Conservation (phyloP, 176 grass and related monocot species). For the Oryza punctata region DNA sequence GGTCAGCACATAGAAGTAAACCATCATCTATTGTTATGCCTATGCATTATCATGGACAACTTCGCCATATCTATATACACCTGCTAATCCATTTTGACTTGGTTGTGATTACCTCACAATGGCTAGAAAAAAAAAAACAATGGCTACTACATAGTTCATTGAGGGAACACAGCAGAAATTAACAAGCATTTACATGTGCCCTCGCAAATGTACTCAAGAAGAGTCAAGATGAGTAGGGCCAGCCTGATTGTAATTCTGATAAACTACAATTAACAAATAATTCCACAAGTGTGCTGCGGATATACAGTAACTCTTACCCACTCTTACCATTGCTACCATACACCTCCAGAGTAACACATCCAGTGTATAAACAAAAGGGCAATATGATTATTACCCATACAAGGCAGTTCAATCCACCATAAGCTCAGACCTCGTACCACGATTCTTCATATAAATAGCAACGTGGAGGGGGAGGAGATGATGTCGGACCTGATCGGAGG, state of each 20-base stretch:
- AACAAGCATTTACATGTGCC: neutral
- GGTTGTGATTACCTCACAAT: neutral
- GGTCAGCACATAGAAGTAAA: neutral
- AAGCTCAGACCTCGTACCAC: neutral
- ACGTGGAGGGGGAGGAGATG: no score
- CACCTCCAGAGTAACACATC: neutral
- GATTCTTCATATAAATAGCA: neutral
- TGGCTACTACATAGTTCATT: neutral
- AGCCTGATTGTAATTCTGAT: neutral
- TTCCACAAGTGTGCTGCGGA: neutral
- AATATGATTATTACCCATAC: neutral
- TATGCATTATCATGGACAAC: neutral
- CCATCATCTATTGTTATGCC: neutral
- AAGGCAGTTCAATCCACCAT: neutral
- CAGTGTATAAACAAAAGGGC: neutral
- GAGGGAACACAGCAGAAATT: neutral
- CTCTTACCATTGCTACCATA: neutral
- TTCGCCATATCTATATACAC: neutral
- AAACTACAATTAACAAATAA: conserved; percentile 3
- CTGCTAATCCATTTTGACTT: neutral
- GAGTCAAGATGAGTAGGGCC: neutral
- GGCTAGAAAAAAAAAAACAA: neutral
- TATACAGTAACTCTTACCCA: neutral
- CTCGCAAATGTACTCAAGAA: conserved; percentile 7
- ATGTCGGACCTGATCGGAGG: conserved; percentile 22